These are phyloP conservation scores for Orychophragmus violaceus DNA, from an alignment of 345 rosid genomes.

Conservation along the genomic window DNA sequence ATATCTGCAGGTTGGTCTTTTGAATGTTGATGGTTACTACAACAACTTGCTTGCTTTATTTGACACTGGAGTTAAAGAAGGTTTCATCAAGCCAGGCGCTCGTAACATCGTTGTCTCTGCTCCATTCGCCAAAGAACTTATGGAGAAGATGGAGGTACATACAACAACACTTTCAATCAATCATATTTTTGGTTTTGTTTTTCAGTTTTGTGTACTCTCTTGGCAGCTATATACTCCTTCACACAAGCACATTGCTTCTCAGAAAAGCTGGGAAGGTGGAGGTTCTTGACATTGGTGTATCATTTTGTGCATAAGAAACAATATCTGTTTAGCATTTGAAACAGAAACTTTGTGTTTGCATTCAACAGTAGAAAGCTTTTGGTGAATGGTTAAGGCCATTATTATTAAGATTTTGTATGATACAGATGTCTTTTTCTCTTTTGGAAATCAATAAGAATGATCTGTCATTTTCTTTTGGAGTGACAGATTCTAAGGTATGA, in stretches of 20 bases:
- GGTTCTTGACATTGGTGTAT: neutral
- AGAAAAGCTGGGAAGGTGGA: conserved; percentile 66
- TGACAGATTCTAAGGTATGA: conserved; percentile 9
- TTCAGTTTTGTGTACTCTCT: neutral
- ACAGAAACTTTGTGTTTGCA: conserved; percentile 2
- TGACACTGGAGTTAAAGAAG: conserved; percentile 87
- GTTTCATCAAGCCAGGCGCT: conserved; percentile 83
- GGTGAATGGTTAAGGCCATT: conserved; percentile 12
- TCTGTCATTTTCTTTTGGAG: conserved; percentile 3
- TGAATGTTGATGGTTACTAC: conserved; percentile 94
- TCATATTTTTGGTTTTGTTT: neutral
- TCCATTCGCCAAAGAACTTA: conserved; percentile 71
- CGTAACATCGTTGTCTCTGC: conserved; percentile 79
- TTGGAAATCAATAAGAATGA: neutral
- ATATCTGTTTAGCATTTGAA: neutral
- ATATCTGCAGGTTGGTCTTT: conserved; percentile 69
- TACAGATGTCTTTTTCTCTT: neutral
- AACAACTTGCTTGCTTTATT: conserved; percentile 70
- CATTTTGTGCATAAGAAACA: neutral
- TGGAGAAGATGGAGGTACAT: conserved; percentile 12
- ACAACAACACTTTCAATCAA: neutral
- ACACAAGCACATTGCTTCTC: conserved; percentile 69
- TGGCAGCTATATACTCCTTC: conserved; percentile 66
- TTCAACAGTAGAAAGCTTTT: conserved; percentile 11
- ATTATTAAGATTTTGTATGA: neutral